Evolutionary conservation across 1,284 basidiomycete genomes (phyloP), one percentile per base, ranked within the genome.

Genomic region (Rhodotorula sp.): DNA sequence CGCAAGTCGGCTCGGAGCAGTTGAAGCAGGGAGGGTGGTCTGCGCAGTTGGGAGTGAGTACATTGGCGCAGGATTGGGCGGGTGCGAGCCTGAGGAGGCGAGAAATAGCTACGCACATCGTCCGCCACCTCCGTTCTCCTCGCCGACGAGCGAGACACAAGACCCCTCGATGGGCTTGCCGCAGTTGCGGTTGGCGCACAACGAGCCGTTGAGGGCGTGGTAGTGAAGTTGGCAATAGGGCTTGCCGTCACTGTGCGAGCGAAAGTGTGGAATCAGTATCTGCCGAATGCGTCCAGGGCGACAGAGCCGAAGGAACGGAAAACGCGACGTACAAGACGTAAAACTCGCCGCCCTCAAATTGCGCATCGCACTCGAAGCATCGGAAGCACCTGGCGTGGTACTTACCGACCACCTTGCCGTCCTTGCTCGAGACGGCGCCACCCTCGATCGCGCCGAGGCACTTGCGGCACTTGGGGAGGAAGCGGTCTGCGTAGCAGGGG

Each of bases 351-450:
- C 68, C 67, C 1, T 77, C 75, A 57, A 80, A 80, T 0, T 68
- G 55, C 7, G 67, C 74, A 12, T 66, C 70, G 63, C 79, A 80
- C 2, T 65, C 59, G 55, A 76, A 80, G 73, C 79, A 80, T 3
- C 17, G 7, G n/a, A 59, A 59, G 21, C 60, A 61, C 66, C 57
- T 57, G 68, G 76, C 21, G 34, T 67, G 66, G 61, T 67, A 67
- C 70, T 80, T 80, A 45, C 80, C 80, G 34, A 72, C 59, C 16
- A 80, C 75, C 59, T 80, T 80, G 34, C 80, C 80, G 59, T 79
- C 80, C 17, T 69, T 65, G 45, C 71, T 73, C 5, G 75, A 76
- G 7, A 80, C 79, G 4, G 78, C 78, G 7, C 77, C 74, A 16
- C 77, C 74, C 53, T 79, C 76, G 44, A 80, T 80, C 50, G 79